These are phyloP conservation scores for Lecanicillium sp. DNA, from an alignment of 2,329 filamentous ascomycete genomes.

Conservation along the genomic window DNA sequence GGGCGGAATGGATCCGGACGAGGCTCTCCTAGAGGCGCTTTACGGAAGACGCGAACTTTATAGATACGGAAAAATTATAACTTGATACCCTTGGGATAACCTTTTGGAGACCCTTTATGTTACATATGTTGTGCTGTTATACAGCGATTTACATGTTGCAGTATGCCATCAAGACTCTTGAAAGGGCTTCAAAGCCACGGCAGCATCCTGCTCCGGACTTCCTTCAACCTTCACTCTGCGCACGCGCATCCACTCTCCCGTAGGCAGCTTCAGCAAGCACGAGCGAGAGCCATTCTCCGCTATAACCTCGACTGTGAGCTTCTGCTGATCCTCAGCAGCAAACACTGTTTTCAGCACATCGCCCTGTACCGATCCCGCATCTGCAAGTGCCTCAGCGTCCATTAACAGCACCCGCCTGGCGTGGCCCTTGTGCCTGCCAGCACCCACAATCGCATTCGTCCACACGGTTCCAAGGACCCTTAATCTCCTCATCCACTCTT, in stretches of 20 bases:
- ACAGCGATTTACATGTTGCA: too few species aligned
- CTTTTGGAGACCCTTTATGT: too few species aligned
- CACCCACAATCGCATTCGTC: conserved; percentile 33
- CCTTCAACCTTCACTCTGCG: conserved; percentile 25
- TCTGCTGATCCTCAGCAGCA: background rate
- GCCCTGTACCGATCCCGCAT: conserved; percentile 5
- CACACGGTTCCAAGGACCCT: conserved; percentile 61
- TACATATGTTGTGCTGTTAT: too few species aligned
- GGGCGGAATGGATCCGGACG: conserved; percentile 45
- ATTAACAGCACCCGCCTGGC: conserved; percentile 32
- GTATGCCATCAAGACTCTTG: background rate
- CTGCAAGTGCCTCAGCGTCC: conserved; percentile 18
- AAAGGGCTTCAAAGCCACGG: conserved; percentile 15
- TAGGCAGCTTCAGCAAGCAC: conserved; percentile 14
- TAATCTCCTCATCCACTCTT: conserved; percentile 46
- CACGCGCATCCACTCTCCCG: conserved; percentile 18
- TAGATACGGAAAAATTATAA: too few species aligned
- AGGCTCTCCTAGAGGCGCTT: conserved; percentile 19
- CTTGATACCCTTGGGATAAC: too few species aligned
- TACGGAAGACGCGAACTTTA: background rate
- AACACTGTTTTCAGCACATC: background rate
- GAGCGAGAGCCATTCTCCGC: conserved; percentile 12
- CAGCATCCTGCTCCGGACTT: conserved; percentile 18
- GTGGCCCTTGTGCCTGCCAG: conserved; percentile 11
- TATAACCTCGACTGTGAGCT: conserved; percentile 5